Percentiles rank a stretch among this genome's conserved stretches.
These are phyloP conservation scores for Astragalus membranaceus DNA, from an alignment of 306 rosid species.

Conservation along the genomic window DNA sequence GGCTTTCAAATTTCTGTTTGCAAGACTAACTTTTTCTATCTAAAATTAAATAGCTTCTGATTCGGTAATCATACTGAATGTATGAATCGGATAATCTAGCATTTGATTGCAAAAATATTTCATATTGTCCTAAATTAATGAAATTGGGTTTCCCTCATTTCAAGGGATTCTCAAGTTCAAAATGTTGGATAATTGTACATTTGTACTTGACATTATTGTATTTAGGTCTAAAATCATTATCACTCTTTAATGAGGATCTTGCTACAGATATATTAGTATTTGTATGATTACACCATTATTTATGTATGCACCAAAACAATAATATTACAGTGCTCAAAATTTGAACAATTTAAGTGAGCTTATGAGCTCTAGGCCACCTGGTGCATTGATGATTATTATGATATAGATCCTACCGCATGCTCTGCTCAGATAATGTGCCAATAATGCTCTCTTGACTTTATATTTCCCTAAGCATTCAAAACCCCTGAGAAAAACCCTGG, in stretches of 20 bases:
- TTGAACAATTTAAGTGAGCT: too few relatives aligned
- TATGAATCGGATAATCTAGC: background rate
- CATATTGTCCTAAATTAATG: background rate
- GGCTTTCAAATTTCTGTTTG: slow-evolving; percentile 4
- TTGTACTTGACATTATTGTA: background rate
- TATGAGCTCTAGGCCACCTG: too few relatives aligned
- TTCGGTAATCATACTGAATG: background rate
- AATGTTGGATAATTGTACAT: background rate
- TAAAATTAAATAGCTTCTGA: background rate
- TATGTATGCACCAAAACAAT: too few relatives aligned
- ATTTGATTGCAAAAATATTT: background rate
- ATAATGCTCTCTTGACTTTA: background rate
- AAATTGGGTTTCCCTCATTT: background rate
- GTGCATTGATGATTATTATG: too few relatives aligned
- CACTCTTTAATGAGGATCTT: background rate
- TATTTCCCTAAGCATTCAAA: background rate
- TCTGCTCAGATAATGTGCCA: background rate
- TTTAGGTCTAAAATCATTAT: background rate
- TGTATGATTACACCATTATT: background rate
- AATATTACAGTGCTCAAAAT: too few relatives aligned
- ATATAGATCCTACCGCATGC: too few relatives aligned
- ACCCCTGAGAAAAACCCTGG: background rate
- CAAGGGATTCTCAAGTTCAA: background rate
- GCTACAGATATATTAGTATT: background rate
- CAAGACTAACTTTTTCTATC: background rate